phyloP scores from a whole-genome alignment of 176 grass and related monocot species.

The Oropetium thomaeum region DNA sequence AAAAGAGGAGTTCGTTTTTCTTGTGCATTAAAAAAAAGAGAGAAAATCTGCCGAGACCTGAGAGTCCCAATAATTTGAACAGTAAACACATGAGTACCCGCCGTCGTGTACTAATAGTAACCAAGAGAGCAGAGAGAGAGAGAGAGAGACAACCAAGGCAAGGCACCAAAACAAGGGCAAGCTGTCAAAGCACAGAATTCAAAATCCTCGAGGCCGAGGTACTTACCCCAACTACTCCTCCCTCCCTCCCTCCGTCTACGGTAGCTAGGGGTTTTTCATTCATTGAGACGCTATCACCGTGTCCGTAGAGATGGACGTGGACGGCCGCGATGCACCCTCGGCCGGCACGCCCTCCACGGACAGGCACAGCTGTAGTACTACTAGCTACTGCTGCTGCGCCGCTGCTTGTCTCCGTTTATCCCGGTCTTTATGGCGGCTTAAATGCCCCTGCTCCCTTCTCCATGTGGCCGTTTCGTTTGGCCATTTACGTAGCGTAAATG shows the following conservation, averaged over 20 bases:
- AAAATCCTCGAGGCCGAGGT: conserved; percentile 7
- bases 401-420: neutral
- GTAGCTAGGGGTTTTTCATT: too few relatives aligned
- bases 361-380: conserved; percentile 26
- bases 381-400: neutral
- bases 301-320: neutral
- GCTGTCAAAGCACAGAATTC: neutral
- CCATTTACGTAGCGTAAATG: neutral
- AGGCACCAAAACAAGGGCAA: conserved; percentile 11
- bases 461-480: conserved; percentile 23
- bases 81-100: neutral
- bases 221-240: neutral
- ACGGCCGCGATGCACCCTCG: neutral
- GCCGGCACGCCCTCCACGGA: neutral
- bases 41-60: too few relatives aligned
- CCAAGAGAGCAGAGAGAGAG: too few relatives aligned
- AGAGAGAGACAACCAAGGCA: too few relatives aligned
- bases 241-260: too few relatives aligned
- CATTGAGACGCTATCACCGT: too few relatives aligned
- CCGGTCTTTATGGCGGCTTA: conserved; percentile 33
- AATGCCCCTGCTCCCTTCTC: conserved; percentile 6
- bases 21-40: too few relatives aligned
- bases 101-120: neutral
- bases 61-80: neutral
- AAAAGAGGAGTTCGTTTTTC: too few relatives aligned